Evolutionary conservation across 2,329 filamentous ascomycete genomes (phyloP).

Genomic region (Aureobasidium zeae): DNA sequence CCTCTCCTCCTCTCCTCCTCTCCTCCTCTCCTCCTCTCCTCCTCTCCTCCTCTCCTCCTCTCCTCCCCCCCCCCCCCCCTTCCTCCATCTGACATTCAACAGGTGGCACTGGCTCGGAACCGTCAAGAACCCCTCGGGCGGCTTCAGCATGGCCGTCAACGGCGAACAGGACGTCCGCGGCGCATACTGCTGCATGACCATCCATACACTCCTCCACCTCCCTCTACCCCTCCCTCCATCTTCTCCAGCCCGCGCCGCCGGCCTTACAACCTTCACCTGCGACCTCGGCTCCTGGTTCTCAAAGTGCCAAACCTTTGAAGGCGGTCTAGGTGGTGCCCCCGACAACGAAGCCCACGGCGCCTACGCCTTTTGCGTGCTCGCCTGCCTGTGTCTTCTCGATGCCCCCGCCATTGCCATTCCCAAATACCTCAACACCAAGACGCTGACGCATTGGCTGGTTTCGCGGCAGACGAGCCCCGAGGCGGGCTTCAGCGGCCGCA

Average conservation of each 20-base stretch:
- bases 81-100: no score
- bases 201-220: constrained; percentile 73
- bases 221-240: constrained; percentile 69
- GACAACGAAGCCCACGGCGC: constrained; percentile 89
- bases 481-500: constrained; percentile 84
- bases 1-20: not conserved
- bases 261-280: constrained; percentile 57
- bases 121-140: constrained; percentile 78
- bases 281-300: constrained; percentile 71
- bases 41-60: not conserved
- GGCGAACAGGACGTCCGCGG: constrained; percentile 93
- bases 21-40: not conserved
- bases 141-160: constrained; percentile 77
- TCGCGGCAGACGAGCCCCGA: constrained; percentile 83
- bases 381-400: constrained; percentile 77
- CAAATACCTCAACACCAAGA: constrained; percentile 66
- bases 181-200: constrained; percentile 81
- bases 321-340: constrained; percentile 79
- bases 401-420: constrained; percentile 65
- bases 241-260: constrained; percentile 56
- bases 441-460: constrained; percentile 78
- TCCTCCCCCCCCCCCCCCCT: no score
- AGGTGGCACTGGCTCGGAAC: constrained; percentile 78
- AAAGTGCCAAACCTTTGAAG: constrained; percentile 89
- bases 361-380: constrained; percentile 90